These are phyloP conservation scores for Phialophora chinensis DNA, from an alignment of 2,329 filamentous ascomycete species.

Conservation along the genomic window DNA sequence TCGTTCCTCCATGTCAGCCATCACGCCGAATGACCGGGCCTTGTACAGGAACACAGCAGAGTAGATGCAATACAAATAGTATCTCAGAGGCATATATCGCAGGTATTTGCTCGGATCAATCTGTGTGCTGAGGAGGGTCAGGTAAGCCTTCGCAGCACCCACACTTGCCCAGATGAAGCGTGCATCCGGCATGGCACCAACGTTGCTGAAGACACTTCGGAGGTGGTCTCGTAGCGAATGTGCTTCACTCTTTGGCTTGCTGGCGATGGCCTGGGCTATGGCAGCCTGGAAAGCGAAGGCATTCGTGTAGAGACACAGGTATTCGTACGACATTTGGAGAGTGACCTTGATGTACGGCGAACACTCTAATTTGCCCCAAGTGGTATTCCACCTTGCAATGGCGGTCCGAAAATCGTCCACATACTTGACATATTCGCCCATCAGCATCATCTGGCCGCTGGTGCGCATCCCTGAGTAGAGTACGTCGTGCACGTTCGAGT, in stretches of 20 bases:
- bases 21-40: constrained; percentile 64
- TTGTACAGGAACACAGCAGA: constrained; percentile 71
- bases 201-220: constrained; percentile 57
- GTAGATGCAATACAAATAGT: constrained; percentile 68
- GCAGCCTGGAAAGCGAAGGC: constrained; percentile 78
- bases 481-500: constrained; percentile 75
- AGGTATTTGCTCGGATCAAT: constrained; percentile 65
- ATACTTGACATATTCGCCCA: constrained; percentile 75
- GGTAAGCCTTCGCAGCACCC: constrained; percentile 66
- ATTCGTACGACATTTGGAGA: constrained; percentile 73
- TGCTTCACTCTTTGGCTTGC: constrained; percentile 45
- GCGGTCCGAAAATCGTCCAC: constrained; percentile 74
- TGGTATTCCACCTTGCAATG: constrained; percentile 72
- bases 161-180: constrained; percentile 71
- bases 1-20: constrained; percentile 61
- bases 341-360: constrained; percentile 71
- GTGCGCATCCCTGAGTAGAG: constrained; percentile 74
- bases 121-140: constrained; percentile 65
- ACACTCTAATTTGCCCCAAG: constrained; percentile 71
- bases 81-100: constrained; percentile 68
- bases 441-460: constrained; percentile 71
- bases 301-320: constrained; percentile 74
- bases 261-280: constrained; percentile 58
- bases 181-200: constrained; percentile 66
- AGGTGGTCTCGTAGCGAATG: constrained; percentile 48